Evolutionary conservation across 805 yeast species (phyloP), one percentile per base, ranked within the genome.

Genomic region (Nakazawaea anatomiae): DNA sequence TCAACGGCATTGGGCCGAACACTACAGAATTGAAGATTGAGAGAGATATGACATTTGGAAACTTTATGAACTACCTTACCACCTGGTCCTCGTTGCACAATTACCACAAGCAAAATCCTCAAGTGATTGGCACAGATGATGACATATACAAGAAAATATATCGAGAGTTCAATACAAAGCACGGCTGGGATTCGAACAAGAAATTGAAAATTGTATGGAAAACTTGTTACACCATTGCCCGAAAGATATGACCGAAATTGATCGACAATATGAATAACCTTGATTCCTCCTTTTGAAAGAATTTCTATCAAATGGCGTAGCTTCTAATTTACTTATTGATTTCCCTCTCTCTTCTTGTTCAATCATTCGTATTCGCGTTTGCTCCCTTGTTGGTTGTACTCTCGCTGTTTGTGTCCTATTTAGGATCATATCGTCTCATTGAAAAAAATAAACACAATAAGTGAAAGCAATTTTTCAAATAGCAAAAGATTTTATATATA

Each of bases 61-160:
- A 71, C 5, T 81, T 75, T 56, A 63, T 70, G 4, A 64, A 71
- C 18, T 87, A 88, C 62, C 60, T 85, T 28, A 65, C 70, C n/a
- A 87, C 96, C 0, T 85, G 83, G 76, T 85, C 94, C 59, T 76
- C 87, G 1, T 80, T 76, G 62, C 88, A 83, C 64, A 71, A 69
- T 41, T 85, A 81, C 77, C 65, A 67, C 46, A 67, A 67, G 18
- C 65, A 60, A 1, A 68, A 75, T 6, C 68, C 71, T 1, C 61
- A 61, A 42, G 58, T 56, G 31, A 29, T 31, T 8, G 47, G 28
- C 28, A 46, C 42, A 9, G 69, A 68, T 5, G 57, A 64, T 1
- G 66, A 70, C 41, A 64, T 74, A 11, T 66, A 72, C 18, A 68
- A 67, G 47, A 52, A 64, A 43, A 66, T 70, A 44, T 49, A 67